Conservation (phyloP, 257 asterid genomes). For the Nicotiana tomentosiformis region DNA sequence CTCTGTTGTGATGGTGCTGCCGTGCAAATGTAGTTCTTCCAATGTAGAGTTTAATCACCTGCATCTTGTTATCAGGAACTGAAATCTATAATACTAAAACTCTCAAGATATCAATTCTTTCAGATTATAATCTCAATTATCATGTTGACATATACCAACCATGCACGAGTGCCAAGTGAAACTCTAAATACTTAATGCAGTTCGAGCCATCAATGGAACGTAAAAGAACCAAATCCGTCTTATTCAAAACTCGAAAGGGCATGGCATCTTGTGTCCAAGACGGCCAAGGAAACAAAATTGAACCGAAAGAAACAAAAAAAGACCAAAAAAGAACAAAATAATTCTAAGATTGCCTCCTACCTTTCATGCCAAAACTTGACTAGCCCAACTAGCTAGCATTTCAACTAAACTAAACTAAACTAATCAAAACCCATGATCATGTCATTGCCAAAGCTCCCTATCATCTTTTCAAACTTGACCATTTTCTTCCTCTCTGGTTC, state of each 20-base stretch:
- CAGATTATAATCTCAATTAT: too few relatives aligned
- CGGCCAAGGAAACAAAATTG: neutral
- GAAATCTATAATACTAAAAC: too few relatives aligned
- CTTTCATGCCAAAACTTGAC: neutral
- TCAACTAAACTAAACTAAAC: neutral
- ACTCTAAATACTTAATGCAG: neutral
- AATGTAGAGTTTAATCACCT: too few relatives aligned
- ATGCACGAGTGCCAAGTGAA: too few relatives aligned
- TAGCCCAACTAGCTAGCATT: neutral
- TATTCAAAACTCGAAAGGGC: neutral
- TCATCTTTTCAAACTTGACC: neutral
- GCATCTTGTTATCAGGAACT: too few relatives aligned
- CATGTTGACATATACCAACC: too few relatives aligned
- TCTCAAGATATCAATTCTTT: too few relatives aligned
- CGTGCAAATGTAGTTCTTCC: too few relatives aligned
- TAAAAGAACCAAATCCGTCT: neutral
- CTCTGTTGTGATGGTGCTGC: too few relatives aligned
- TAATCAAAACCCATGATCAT: constrained; percentile 21
- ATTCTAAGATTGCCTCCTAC: neutral
- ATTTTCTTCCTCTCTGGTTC: neutral
- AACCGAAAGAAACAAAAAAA: neutral
- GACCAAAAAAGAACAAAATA: neutral
- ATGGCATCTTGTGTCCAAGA: neutral
- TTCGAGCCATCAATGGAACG: neutral
- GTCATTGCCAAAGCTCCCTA: constrained; percentile 28